Percentiles rank a stretch among this genome's conserved stretches.
Evolutionary conservation across 2,329 filamentous ascomycete species (phyloP).

Genomic region (Colletotrichum aenigma): DNA sequence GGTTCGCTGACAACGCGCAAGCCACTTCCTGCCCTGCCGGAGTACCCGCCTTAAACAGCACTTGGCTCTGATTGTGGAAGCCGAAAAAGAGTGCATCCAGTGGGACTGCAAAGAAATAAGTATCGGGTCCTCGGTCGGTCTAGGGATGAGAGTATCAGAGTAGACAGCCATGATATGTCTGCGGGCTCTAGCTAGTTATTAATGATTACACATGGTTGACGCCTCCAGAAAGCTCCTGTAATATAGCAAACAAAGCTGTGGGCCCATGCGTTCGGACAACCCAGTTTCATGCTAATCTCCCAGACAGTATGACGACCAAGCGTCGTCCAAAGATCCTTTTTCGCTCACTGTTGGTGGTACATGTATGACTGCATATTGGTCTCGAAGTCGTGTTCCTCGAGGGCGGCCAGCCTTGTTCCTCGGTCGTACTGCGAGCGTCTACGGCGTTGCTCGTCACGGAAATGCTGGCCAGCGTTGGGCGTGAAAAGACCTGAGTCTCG

Average conservation of each 20-base stretch:
- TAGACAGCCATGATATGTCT: conserved; percentile 4
- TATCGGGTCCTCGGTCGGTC: neutral
- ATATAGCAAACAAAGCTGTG: conserved; percentile 15
- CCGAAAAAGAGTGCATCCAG: neutral
- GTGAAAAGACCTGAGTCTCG: conserved; percentile 72
- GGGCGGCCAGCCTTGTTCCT: conserved; percentile 73
- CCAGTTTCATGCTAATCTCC: neutral
- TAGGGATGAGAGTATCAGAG: neutral
- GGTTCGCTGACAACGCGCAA: conserved; percentile 34
- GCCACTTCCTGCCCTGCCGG: conserved; percentile 47
- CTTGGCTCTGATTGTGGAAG: neutral
- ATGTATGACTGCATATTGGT: conserved; percentile 40
- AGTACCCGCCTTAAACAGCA: conserved; percentile 26
- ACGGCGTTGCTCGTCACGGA: conserved; percentile 76
- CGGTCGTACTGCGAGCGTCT: conserved; percentile 82
- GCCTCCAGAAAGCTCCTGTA: conserved; percentile 16
- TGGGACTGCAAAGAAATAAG: neutral
- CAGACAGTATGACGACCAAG: neutral
- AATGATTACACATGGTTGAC: conserved; percentile 12
- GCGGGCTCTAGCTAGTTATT: conserved; percentile 14
- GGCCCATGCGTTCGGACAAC: neutral
- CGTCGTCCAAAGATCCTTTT: conserved; percentile 8
- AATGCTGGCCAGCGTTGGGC: conserved; percentile 75
- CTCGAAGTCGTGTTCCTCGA: conserved; percentile 66
- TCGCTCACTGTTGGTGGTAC: conserved; percentile 5